Percentiles rank a stretch among this genome's conserved stretches.
Conservation (phyloP, 768 basidiomycete genomes). For the Amanita polypyramis region DNA sequence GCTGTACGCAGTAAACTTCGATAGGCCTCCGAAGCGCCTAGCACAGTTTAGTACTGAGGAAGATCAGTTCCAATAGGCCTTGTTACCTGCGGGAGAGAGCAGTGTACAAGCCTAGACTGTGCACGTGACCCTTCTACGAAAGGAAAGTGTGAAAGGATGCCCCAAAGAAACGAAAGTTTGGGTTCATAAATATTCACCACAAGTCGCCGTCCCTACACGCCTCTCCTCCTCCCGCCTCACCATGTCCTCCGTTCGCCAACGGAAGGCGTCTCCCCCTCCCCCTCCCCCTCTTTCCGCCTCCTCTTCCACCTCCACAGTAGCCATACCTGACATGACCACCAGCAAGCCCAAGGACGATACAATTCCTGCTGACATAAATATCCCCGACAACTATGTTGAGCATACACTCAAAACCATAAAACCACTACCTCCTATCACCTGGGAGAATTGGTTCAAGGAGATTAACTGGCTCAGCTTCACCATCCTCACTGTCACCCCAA, state of each 20-base stretch:
- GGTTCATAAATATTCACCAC: slow-evolving; percentile 1
- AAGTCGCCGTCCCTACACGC: background rate
- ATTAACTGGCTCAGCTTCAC: slow-evolving; percentile 70
- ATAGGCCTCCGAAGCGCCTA: no score
- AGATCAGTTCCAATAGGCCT: no score
- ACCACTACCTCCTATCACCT: slow-evolving; percentile 55
- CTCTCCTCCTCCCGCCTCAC: background rate
- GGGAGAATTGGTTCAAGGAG: slow-evolving; percentile 47
- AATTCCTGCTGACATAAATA: slow-evolving; percentile 40
- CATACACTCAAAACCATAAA: slow-evolving; percentile 63
- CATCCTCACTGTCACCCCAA: slow-evolving; percentile 66
- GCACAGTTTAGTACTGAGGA: no score
- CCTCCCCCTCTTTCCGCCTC: background rate
- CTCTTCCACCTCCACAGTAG: slow-evolving; percentile 1
- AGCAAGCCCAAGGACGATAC: background rate
- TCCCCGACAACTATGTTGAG: slow-evolving; percentile 78
- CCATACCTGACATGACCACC: background rate
- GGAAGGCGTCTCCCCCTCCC: background rate
- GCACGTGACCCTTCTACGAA: no score
- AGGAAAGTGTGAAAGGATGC: background rate
- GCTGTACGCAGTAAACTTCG: no score
- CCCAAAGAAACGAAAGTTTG: slow-evolving; percentile 11
- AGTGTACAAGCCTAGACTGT: background rate
- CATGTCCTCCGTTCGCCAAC: background rate
- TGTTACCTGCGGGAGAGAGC: background rate